These are phyloP conservation scores for Helichrysum umbraculigerum DNA, from an alignment of 129 eudicot genomes.

Conservation along the genomic window DNA sequence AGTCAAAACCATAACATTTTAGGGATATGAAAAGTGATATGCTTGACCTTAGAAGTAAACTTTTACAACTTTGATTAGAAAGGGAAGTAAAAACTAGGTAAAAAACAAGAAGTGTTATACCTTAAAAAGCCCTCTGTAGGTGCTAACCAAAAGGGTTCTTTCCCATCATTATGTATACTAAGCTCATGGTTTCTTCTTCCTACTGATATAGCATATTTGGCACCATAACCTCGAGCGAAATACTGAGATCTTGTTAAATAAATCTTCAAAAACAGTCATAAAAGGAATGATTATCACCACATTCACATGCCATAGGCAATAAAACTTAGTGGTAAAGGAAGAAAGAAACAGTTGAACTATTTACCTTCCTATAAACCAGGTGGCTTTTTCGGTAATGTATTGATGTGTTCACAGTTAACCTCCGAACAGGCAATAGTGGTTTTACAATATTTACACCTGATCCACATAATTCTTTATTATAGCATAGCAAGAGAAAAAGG, in stretches of 20 bases:
- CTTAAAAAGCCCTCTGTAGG: constrained; percentile 32
- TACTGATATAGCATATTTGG: constrained; percentile 34
- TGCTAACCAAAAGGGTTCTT: constrained; percentile 53
- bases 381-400: constrained; percentile 18
- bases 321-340: background rate
- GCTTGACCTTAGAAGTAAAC: background rate
- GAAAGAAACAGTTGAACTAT: constrained; percentile 14
- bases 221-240: constrained; percentile 26
- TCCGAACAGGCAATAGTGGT: constrained; percentile 33
- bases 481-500: background rate
- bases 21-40: constrained; percentile 1
- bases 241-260: constrained; percentile 17
- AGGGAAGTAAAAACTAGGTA: background rate
- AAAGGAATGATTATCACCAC: constrained; percentile 16
- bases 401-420: constrained; percentile 18
- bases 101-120: constrained; percentile 4
- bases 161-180: constrained; percentile 38
- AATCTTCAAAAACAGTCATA: constrained; percentile 33
- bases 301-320: background rate
- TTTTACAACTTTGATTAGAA: background rate
- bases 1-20: constrained; percentile 3
- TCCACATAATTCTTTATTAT: constrained; percentile 11
- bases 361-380: constrained; percentile 38
- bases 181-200: constrained; percentile 45
- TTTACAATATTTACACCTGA: constrained; percentile 33